These are phyloP conservation scores for Trypanosoma platydactyli DNA, from an alignment of 208 protist species.

Conservation along the genomic window DNA sequence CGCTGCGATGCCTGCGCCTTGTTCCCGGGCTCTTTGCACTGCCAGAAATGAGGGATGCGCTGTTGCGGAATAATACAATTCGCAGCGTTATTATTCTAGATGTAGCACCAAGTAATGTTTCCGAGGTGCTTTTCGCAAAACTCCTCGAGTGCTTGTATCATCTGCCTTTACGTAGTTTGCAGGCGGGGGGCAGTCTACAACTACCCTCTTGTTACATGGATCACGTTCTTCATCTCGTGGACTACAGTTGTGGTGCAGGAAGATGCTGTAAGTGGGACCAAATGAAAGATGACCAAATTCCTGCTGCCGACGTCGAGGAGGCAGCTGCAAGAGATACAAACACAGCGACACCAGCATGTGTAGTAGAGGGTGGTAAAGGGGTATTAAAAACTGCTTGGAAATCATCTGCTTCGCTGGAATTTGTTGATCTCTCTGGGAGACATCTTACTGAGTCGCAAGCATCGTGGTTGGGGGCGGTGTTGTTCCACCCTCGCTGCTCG, in stretches of 20 bases:
- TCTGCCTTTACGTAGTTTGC: constrained; percentile 33
- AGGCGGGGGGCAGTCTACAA: constrained; percentile 13
- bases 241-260: constrained; percentile 29
- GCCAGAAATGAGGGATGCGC: constrained; percentile 1
- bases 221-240: constrained; percentile 38
- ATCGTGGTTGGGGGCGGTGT: constrained; percentile 17
- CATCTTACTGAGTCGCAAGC: constrained; percentile 23
- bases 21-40: constrained; percentile 12
- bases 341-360: neutral
- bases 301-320: too few species aligned
- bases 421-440: constrained; percentile 38
- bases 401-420: constrained; percentile 10
- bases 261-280: constrained; percentile 12
- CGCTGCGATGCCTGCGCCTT: constrained; percentile 30
- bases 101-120: neutral
- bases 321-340: neutral
- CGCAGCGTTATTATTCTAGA: constrained; percentile 18
- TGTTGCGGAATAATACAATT: constrained; percentile 20
- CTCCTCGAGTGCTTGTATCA: constrained; percentile 34
- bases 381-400: neutral
- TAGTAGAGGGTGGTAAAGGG: neutral
- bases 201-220: constrained; percentile 25
- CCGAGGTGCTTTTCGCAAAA: constrained; percentile 11
- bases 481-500: constrained; percentile 31
- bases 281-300: neutral